Percentiles rank a stretch among this genome's conserved stretches.
Evolutionary conservation across 805 yeast species (phyloP).

Genomic region (Starmerella potacharoeniae): DNA sequence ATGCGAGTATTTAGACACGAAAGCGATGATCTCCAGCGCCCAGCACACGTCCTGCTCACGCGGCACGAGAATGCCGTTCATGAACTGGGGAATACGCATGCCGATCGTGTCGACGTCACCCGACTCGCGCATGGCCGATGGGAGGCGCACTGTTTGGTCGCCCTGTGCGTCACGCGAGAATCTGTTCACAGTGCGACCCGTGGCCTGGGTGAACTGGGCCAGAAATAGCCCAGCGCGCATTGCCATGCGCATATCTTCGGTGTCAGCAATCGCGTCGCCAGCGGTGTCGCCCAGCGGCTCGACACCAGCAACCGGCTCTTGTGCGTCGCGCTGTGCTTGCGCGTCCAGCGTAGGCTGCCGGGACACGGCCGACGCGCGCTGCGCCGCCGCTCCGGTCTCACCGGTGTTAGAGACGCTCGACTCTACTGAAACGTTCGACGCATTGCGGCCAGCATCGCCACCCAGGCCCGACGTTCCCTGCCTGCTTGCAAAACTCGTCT

Average conservation of each 20-base stretch:
- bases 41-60: conserved; percentile 88
- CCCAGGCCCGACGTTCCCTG: neutral
- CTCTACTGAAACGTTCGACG: neutral
- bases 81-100: conserved; percentile 37
- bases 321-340: neutral
- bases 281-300: neutral
- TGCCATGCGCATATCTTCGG: neutral
- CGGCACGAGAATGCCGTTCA: conserved; percentile 70
- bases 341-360: neutral
- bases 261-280: neutral
- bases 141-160: neutral
- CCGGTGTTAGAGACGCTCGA: no score
- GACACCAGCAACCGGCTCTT: neutral
- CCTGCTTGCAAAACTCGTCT: neutral
- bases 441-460: neutral
- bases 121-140: conserved; percentile 1
- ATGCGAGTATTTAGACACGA: conserved; percentile 80
- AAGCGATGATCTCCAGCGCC: conserved; percentile 85
- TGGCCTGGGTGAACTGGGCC: conserved; percentile 10
- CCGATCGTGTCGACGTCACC: neutral
- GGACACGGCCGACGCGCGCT: neutral
- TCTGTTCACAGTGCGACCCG: conserved; percentile 3
- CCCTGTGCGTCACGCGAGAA: neutral
- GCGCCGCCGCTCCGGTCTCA: no score
- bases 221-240: conserved; percentile 3